phyloP scores from a whole-genome alignment of 768 basidiomycete species.

The Chalciporus piperatus region DNA sequence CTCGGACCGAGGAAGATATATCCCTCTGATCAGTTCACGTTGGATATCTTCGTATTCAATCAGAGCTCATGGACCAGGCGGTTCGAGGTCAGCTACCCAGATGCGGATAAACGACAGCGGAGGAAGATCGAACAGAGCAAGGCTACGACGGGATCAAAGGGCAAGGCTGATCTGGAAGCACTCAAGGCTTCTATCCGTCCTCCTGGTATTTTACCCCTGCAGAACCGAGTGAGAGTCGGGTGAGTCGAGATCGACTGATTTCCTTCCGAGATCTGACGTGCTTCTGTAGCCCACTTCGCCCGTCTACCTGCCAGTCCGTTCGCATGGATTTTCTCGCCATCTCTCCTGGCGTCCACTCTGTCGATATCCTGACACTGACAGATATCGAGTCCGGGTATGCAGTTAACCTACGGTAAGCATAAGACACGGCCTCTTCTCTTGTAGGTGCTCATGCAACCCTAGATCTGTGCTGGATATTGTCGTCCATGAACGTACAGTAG shows the following conservation, averaged over 20 bases:
- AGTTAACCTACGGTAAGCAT: slow-evolving; percentile 66
- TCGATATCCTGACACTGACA: slow-evolving; percentile 68
- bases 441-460: slow-evolving; percentile 2
- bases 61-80: slow-evolving; percentile 71
- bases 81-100: slow-evolving; percentile 73
- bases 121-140: slow-evolving; percentile 36
- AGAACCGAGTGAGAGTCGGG: slow-evolving; percentile 79
- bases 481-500: slow-evolving; percentile 49
- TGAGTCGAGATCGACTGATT: slow-evolving; percentile 36
- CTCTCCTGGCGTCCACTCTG: slow-evolving; percentile 73
- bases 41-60: slow-evolving; percentile 89
- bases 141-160: slow-evolving; percentile 18
- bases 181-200: slow-evolving; percentile 29
- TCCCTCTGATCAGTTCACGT: slow-evolving; percentile 69
- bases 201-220: slow-evolving; percentile 71
- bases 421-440: not conserved
- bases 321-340: slow-evolving; percentile 84
- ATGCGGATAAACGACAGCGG: slow-evolving; percentile 43
- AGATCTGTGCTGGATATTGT: slow-evolving; percentile 78
- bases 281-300: slow-evolving; percentile 62
- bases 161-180: slow-evolving; percentile 23
- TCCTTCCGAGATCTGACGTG: slow-evolving; percentile 1
- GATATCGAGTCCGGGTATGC: slow-evolving; percentile 73
- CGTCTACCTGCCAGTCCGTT: slow-evolving; percentile 81
- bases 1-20: slow-evolving; percentile 51